A percentile compares a stretch with the other conserved stretches of the same genome.
phyloP scores from a whole-genome alignment of 106 monocot species.

The Dendrobium officinale region DNA sequence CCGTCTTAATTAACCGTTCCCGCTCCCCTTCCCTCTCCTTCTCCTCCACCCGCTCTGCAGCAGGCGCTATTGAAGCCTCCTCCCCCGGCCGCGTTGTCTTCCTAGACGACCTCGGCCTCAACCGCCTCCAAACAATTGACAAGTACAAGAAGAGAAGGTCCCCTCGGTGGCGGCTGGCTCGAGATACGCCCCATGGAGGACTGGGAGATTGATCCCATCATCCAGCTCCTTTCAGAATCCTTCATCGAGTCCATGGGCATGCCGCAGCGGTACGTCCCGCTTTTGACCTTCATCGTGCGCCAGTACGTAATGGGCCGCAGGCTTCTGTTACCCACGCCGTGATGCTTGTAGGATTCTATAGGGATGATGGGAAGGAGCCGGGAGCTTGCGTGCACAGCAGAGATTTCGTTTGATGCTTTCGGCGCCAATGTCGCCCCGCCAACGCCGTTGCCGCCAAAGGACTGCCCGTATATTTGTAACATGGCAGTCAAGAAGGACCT shows the following conservation, averaged over 20 bases:
- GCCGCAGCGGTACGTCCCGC: slow-evolving; percentile 15
- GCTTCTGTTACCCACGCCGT: slow-evolving; percentile 43
- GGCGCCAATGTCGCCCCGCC: slow-evolving; percentile 53
- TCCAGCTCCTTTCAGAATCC: slow-evolving; percentile 57
- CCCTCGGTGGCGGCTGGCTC: slow-evolving; percentile 35
- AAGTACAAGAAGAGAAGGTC: slow-evolving; percentile 18
- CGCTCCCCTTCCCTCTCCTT: slow-evolving; percentile 6
- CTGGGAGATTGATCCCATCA: slow-evolving; percentile 36
- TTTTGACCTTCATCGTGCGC: slow-evolving; percentile 55
- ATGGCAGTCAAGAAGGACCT: slow-evolving; percentile 72
- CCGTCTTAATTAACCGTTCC: slow-evolving; percentile 10
- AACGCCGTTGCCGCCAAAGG: slow-evolving; percentile 61
- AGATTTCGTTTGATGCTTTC: slow-evolving; percentile 59
- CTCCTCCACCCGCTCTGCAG: not conserved
- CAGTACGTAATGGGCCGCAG: slow-evolving; percentile 65
- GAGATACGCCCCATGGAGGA: slow-evolving; percentile 44
- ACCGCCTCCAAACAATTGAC: slow-evolving; percentile 25
- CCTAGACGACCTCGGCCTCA: slow-evolving; percentile 26
- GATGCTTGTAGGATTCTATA: slow-evolving; percentile 61
- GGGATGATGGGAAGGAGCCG: slow-evolving; percentile 10
- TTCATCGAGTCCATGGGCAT: slow-evolving; percentile 47
- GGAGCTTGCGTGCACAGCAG: slow-evolving; percentile 55
- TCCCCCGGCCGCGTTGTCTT: slow-evolving; percentile 11
- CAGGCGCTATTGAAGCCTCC: not conserved
- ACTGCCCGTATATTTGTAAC: slow-evolving; percentile 78